phyloP scores from a whole-genome alignment of 768 basidiomycete genomes.

The Galerina sulciceps region DNA sequence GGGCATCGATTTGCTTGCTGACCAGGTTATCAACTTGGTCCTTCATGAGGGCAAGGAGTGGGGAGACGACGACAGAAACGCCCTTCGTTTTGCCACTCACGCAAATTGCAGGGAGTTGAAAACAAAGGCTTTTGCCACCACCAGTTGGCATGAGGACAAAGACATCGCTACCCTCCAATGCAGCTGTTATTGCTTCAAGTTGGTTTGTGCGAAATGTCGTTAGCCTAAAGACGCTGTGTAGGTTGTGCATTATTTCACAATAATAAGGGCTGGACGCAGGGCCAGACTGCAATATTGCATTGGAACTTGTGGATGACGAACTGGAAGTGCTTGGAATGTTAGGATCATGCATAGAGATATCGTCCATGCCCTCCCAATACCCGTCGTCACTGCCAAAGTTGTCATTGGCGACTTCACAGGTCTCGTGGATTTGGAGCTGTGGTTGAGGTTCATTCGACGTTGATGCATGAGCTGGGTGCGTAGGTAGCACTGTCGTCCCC shows the following conservation, averaged over 20 bases:
- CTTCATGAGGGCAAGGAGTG: constrained; percentile 84
- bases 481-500: too few species aligned
- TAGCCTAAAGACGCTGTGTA: constrained; percentile 67
- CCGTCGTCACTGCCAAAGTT: constrained; percentile 46
- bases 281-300: neutral
- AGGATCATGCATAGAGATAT: constrained; percentile 37
- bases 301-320: neutral
- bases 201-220: constrained; percentile 80
- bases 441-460: too few species aligned
- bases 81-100: constrained; percentile 70
- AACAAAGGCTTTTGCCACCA: constrained; percentile 89
- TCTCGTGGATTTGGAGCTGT: neutral
- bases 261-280: constrained; percentile 33
- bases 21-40: constrained; percentile 82
- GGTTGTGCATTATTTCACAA: constrained; percentile 55
- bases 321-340: neutral
- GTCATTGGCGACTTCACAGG: neutral
- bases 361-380: constrained; percentile 52
- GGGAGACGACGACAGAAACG: constrained; percentile 89
- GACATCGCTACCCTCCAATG: constrained; percentile 81
- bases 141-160: constrained; percentile 98
- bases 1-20: constrained; percentile 68
- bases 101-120: constrained; percentile 90
- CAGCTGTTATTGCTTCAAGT: constrained; percentile 81
- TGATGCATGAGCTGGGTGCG: too few species aligned